Base-by-base conservation (phyloP, 2,329 filamentous ascomycete species). In the Venturia asperata region DNA sequence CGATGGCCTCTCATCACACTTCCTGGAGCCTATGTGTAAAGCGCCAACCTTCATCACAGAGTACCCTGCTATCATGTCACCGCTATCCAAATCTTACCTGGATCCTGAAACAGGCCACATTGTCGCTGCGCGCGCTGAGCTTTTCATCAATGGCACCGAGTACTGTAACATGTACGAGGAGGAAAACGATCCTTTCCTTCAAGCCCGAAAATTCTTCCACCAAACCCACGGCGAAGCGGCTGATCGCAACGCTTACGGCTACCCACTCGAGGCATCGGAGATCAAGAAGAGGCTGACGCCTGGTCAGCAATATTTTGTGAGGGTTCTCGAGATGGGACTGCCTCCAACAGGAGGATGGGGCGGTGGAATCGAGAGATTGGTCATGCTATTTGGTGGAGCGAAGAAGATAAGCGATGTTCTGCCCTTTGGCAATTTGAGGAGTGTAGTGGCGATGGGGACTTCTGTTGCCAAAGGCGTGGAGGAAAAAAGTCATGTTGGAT, bases 271-370 rank as follows among this genome's bases (percentile, higher is more conserved):
- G 55, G 66, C 67, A 19, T 64, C 64, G 21, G 68, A 69, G 55
- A 66, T 61, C 21, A 67, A 63, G 61, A 66, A 65, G 60, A 64
- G 39, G 63, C 49, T 66, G 3, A 63, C 64, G n/a, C 64, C 64
- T 15, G 61, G 64, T 30, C 64, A 66, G 21, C 42, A 41, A 43
- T 66, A 85, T 71, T 99, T 96, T 72, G 79, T 97, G 60, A 84
- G 88, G 70, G 91, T 90, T 4, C 77, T 99, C 62, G 91, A 96
- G 74, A 91, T 90, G 78, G 94, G 91, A 0, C 78, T 99, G 67
- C 94, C 94, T n/a, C 91, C 94, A 0, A 99, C 94, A 0, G 94
- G 93, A 0, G 94, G 94, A 5, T 99, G 94, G 94, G 94, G 94
- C 1, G 95, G 92, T 71, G 94, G 94, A 1, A 80, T 99, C 52